Conservation (phyloP, 2,329 filamentous ascomycete genomes). For the Sporothrix mexicana region DNA sequence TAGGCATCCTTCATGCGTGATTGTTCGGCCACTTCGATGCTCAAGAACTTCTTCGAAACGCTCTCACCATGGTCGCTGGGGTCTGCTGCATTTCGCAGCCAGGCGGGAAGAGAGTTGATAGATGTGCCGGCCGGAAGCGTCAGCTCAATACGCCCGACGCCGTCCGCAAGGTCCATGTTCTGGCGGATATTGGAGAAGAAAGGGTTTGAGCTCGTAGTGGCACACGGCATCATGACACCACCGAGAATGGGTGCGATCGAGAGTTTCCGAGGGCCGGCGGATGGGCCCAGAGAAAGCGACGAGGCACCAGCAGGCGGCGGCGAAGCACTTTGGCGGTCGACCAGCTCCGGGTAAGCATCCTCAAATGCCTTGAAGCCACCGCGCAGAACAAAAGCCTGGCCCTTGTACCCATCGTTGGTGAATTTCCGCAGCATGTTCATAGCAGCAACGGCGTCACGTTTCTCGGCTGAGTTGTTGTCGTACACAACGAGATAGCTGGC, state of each 20-base stretch:
- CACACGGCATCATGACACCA: conserved; percentile 79
- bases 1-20: conserved; percentile 87
- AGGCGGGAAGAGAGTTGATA: conserved; percentile 67
- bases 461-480: conserved; percentile 75
- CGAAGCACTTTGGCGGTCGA: conserved; percentile 59
- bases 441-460: conserved; percentile 80
- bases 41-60: conserved; percentile 82
- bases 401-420: conserved; percentile 78
- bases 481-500: conserved; percentile 85
- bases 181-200: conserved; percentile 97
- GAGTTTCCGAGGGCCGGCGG: conserved; percentile 52
- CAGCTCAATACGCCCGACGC: conserved; percentile 81
- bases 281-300: conserved; percentile 56
- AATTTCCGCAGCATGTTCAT: conserved; percentile 95
- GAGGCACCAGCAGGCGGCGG: conserved; percentile 48
- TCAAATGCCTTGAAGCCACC: conserved; percentile 83
- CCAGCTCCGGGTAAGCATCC: conserved; percentile 65
- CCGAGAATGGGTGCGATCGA: conserved; percentile 79
- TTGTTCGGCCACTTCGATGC: conserved; percentile 84
- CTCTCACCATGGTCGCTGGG: conserved; percentile 74
- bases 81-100: conserved; percentile 74
- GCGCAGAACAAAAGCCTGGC: conserved; percentile 74
- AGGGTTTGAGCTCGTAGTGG: conserved; percentile 74
- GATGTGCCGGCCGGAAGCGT: conserved; percentile 54
- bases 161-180: conserved; percentile 92